These are phyloP conservation scores for Butyriboletus regius DNA, from an alignment of 1,284 basidiomycete genomes.

Conservation along the genomic window DNA sequence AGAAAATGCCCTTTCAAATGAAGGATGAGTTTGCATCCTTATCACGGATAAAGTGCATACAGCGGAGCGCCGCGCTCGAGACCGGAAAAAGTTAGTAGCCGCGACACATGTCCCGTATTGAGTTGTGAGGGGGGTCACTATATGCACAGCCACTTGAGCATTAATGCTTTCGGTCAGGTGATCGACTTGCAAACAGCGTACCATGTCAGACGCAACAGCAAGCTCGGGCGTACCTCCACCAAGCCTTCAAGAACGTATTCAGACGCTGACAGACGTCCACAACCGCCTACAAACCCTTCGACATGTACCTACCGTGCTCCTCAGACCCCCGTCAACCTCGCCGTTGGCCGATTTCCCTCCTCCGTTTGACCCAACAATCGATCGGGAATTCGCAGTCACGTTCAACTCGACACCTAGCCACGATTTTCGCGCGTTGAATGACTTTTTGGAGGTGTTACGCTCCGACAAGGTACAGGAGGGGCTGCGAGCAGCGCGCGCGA, in stretches of 20 bases:
- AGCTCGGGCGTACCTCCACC: conserved; percentile 6
- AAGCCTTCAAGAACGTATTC: conserved; percentile 39
- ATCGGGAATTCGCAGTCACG: conserved; percentile 27
- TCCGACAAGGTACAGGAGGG: conserved; percentile 50
- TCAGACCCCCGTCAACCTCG: conserved; percentile 31
- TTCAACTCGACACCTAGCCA: conserved; percentile 23
- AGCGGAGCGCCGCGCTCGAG: conserved; percentile 12
- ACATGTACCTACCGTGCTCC: conserved; percentile 38
- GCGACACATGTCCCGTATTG: too few species aligned
- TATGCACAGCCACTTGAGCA: conserved; percentile 15
- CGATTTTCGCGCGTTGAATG: conserved; percentile 41
- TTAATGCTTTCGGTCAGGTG: background rate
- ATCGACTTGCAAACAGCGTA: background rate
- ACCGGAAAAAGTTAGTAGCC: background rate
- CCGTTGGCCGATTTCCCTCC: conserved; percentile 23
- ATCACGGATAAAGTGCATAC: background rate
- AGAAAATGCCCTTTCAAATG: background rate
- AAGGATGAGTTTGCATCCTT: background rate
- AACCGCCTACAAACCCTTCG: conserved; percentile 40
- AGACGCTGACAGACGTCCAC: conserved; percentile 42
- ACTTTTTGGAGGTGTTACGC: conserved; percentile 40
- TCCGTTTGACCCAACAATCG: conserved; percentile 26
- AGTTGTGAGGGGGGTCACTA: too few species aligned
- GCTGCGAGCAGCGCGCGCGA: conserved; percentile 44
- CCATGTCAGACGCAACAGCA: conserved; percentile 4